Base-by-base conservation (phyloP, 75 land plant species). In the Selaginella tamariscina region DNA sequence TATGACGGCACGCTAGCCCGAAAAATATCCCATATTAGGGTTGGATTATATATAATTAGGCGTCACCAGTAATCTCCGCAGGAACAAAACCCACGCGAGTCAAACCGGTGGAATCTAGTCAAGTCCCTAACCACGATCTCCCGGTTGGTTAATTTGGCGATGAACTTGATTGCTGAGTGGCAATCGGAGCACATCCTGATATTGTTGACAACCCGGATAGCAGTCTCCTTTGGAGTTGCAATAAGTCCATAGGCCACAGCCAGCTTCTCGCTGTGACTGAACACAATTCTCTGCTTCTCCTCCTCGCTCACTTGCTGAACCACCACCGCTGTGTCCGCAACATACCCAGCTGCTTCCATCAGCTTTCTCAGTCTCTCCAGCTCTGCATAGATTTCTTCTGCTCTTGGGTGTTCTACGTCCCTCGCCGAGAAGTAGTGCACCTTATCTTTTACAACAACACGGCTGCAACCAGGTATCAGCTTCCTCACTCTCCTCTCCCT, bases 31-130 rank as follows among this genome's bases (percentile, higher is more conserved):
- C 5, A 39, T 15, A 15, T 5, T 39, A 15, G 49, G 11, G 11
- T 15, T 39, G 15, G 49, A 39, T 5, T 39, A 5, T 39, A 39
- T 15, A 5, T 15, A 15, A 5, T 32, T 80, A 87, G 59, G 55
- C 32, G 32, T 31, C 24, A 59, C 62, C 62, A 59, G 26, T 59
- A 59, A 59, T 59, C 62, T 5, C 62, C 62, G 26, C 62, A 59
- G 21, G 62, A 59, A 59, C 62, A 59, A 59, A 5, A 8, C 26
- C 62, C 62, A 5, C 15, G 49, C 21, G 8, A 2, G 24, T 59
- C 26, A 26, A 59, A 59, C n/a, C 26, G 62, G 26, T 59, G 62
- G 62, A 59, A 59, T 2, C 62, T 8, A 59, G 8, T 21, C 8
- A 26, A n/a, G n/a, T 59, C 62, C 8, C 62, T 5, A 5, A 59